Percentiles rank a stretch among this genome's conserved stretches.
These are phyloP conservation scores for Bipolaris sorokiniana DNA, from an alignment of 2,329 filamentous ascomycete species.

Conservation along the genomic window DNA sequence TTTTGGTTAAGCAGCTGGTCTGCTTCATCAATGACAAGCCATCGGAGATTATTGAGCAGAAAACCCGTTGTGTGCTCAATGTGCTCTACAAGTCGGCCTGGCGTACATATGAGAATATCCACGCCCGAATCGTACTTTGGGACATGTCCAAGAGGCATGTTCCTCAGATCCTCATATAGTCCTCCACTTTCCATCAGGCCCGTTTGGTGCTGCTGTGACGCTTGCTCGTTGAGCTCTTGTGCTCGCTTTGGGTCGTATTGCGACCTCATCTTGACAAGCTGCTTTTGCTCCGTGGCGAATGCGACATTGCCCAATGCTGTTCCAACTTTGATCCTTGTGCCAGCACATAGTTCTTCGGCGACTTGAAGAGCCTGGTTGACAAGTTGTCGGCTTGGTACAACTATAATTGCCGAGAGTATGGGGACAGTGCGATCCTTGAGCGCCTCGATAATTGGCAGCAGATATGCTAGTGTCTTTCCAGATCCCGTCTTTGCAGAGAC, in stretches of 20 bases:
- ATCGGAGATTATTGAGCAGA: slow-evolving; percentile 75
- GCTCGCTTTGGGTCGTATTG: slow-evolving; percentile 70
- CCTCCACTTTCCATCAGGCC: slow-evolving; percentile 47
- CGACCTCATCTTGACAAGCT: slow-evolving; percentile 63
- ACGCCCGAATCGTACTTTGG: slow-evolving; percentile 72
- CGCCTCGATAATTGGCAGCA: slow-evolving; percentile 81
- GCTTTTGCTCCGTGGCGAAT: slow-evolving; percentile 68
- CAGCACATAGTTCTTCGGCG: slow-evolving; percentile 73
- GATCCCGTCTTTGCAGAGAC: slow-evolving; percentile 94
- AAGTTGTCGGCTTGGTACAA: slow-evolving; percentile 89
- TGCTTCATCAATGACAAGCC: slow-evolving; percentile 92
- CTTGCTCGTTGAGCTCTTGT: slow-evolving; percentile 52
- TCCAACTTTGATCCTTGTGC: slow-evolving; percentile 77
- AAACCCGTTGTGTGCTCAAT: slow-evolving; percentile 84
- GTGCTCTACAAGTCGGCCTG: slow-evolving; percentile 90
- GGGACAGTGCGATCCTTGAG: slow-evolving; percentile 70
- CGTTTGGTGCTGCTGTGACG: slow-evolving; percentile 37
- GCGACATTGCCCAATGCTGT: slow-evolving; percentile 82
- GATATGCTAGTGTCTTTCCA: slow-evolving; percentile 92
- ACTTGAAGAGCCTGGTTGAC: slow-evolving; percentile 84
- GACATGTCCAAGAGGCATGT: slow-evolving; percentile 66
- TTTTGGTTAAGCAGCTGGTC: slow-evolving; percentile 90
- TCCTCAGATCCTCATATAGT: slow-evolving; percentile 48
- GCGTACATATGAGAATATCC: slow-evolving; percentile 89
- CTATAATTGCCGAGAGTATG: slow-evolving; percentile 76